These are phyloP conservation scores for Herpetomonas samuelpessoai DNA, from an alignment of 208 protist species.

Conservation along the genomic window DNA sequence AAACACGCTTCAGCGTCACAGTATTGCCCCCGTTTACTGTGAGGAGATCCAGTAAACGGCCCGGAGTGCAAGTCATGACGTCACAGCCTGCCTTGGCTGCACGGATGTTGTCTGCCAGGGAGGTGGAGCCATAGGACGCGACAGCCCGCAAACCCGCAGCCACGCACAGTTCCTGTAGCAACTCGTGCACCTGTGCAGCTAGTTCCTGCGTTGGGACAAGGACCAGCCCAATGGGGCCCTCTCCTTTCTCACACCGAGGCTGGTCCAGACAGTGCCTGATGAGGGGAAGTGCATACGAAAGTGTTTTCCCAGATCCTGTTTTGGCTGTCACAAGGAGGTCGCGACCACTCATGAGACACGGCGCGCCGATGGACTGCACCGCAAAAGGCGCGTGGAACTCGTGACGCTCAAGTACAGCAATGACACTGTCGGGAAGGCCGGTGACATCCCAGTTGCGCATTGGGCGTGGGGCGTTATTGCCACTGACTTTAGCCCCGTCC, in stretches of 20 bases:
- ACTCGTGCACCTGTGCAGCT: slow-evolving; percentile 80
- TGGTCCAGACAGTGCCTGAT: slow-evolving; percentile 89
- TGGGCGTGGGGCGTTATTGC: slow-evolving; percentile 53
- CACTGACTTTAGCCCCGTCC: slow-evolving; percentile 75
- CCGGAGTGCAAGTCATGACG: slow-evolving; percentile 82
- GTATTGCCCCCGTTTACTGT: slow-evolving; percentile 71
- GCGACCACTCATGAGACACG: slow-evolving; percentile 82
- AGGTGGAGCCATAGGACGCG: slow-evolving; percentile 73
- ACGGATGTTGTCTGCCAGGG: slow-evolving; percentile 76
- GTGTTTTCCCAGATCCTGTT: slow-evolving; percentile 95
- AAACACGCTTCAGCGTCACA: slow-evolving; percentile 57
- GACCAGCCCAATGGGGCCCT: slow-evolving; percentile 90
- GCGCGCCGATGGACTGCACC: slow-evolving; percentile 80
- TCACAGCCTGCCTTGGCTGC: slow-evolving; percentile 65
- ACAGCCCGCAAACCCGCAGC: slow-evolving; percentile 50
- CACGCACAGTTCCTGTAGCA: slow-evolving; percentile 71
- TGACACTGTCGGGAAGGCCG: slow-evolving; percentile 73
- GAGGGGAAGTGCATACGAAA: slow-evolving; percentile 90
- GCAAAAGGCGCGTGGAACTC: slow-evolving; percentile 79
- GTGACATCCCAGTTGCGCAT: slow-evolving; percentile 78
- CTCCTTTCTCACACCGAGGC: slow-evolving; percentile 54
- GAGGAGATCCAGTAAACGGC: slow-evolving; percentile 87
- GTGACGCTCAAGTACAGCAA: slow-evolving; percentile 43
- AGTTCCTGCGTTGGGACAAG: slow-evolving; percentile 95
- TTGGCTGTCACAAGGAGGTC: slow-evolving; percentile 90